Conservation (phyloP, 164 flowering plant species). For the Malania oleifera region DNA sequence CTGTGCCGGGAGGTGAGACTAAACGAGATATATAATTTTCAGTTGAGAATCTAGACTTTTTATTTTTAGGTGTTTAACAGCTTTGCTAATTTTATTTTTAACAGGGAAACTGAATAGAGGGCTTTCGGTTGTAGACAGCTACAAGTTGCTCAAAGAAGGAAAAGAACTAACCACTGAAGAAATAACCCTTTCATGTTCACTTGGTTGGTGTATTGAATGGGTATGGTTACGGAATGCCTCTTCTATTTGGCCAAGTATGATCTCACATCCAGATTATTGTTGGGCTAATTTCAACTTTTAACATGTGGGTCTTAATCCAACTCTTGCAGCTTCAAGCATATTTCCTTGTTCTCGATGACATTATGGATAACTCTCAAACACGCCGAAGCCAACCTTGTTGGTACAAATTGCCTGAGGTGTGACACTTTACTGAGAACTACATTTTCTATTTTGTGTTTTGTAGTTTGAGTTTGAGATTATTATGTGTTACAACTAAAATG, state of each 20-base stretch:
- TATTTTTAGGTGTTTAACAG: no score
- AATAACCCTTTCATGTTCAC: not conserved
- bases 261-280: not conserved
- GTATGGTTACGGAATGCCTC: not conserved
- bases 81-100: not conserved
- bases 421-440: not conserved
- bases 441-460: not conserved
- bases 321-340: constrained; percentile 6
- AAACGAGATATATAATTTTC: not conserved
- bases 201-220: constrained; percentile 9
- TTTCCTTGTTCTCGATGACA: constrained; percentile 6
- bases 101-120: constrained; percentile 3
- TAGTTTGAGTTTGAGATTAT: not conserved
- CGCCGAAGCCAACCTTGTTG: constrained; percentile 5
- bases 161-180: not conserved
- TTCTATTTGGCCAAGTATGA: not conserved
- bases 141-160: constrained; percentile 4
- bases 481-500: no score
- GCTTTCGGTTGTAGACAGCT: constrained; percentile 4
- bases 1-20: not conserved
- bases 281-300: not conserved
- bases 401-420: constrained; percentile 2
- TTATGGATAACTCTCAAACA: constrained; percentile 5
- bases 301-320: not conserved
- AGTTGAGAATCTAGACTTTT: no score